Evolutionary conservation across 2,329 filamentous ascomycete species (phyloP).

Genomic region (Tolypocladium sp.): DNA sequence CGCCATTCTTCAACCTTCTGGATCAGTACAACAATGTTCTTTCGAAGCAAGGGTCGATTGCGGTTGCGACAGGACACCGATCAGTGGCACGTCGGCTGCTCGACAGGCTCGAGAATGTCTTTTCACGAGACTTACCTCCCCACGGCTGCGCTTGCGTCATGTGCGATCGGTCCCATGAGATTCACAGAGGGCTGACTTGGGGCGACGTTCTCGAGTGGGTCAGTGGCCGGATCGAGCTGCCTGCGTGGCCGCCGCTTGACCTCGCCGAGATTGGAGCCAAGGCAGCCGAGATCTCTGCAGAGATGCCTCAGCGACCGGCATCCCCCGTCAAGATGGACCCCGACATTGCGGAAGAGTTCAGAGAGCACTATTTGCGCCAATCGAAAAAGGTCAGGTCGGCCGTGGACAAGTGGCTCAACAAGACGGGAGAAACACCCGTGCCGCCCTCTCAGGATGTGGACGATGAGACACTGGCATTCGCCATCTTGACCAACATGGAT

Average conservation of each 20-base stretch:
- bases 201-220: conserved; percentile 91
- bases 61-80: conserved; percentile 89
- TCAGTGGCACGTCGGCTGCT: conserved; percentile 86
- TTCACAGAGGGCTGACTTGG: conserved; percentile 75
- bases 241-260: conserved; percentile 81
- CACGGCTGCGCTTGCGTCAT: conserved; percentile 82
- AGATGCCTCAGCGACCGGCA: conserved; percentile 45
- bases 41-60: conserved; percentile 75
- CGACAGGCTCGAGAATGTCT: conserved; percentile 87
- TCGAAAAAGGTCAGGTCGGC: conserved; percentile 87
- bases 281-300: conserved; percentile 51
- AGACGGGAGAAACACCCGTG: conserved; percentile 63
- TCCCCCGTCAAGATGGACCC: conserved; percentile 74
- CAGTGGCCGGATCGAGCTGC: conserved; percentile 77
- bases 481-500: conserved; percentile 81
- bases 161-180: conserved; percentile 56
- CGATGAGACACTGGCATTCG: conserved; percentile 88
- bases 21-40: conserved; percentile 82
- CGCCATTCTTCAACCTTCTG: conserved; percentile 72
- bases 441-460: conserved; percentile 83
- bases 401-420: conserved; percentile 83
- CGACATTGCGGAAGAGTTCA: conserved; percentile 87
- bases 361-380: conserved; percentile 85
- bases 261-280: conserved; percentile 54
- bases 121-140: conserved; percentile 81